Evolutionary conservation across 352 stramenopile genomes (phyloP).

Genomic region (Phytophthora quininea): DNA sequence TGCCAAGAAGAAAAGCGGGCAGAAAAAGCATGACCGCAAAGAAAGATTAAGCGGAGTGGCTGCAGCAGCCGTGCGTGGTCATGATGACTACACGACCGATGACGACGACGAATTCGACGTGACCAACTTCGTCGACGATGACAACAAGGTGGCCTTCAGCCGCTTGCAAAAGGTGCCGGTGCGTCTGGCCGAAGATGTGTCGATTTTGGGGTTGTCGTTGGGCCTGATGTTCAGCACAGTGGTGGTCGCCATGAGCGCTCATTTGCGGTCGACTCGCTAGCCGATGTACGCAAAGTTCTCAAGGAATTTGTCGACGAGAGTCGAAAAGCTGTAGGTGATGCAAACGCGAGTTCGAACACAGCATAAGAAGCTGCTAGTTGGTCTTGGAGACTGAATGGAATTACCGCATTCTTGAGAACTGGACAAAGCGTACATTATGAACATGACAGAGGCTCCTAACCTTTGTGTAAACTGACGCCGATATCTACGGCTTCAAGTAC

Average conservation of each 20-base stretch:
- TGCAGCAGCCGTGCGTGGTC: slow-evolving; percentile 26
- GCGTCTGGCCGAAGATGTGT: slow-evolving; percentile 64
- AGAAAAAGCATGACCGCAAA: slow-evolving; percentile 24
- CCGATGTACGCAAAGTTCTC: slow-evolving; percentile 70
- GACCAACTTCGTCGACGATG: slow-evolving; percentile 54
- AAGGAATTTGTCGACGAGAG: slow-evolving; percentile 75
- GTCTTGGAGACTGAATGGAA: no score
- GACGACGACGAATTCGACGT: slow-evolving; percentile 61
- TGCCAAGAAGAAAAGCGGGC: slow-evolving; percentile 14
- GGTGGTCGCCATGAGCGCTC: slow-evolving; percentile 56
- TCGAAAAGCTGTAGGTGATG: slow-evolving; percentile 30
- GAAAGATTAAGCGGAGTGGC: slow-evolving; percentile 24
- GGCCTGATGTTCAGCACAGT: slow-evolving; percentile 70
- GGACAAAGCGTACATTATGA: no score
- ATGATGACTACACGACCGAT: slow-evolving; percentile 43
- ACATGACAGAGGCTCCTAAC: no score
- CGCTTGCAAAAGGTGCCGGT: slow-evolving; percentile 79
- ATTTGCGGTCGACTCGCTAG: slow-evolving; percentile 72
- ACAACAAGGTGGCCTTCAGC: slow-evolving; percentile 83
- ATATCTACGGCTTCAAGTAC: no score
- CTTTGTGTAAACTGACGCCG: no score
- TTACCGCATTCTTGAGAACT: no score
- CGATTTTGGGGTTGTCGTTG: slow-evolving; percentile 72
- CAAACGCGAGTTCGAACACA: no score
- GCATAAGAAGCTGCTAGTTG: no score